phyloP scores from a whole-genome alignment of 495 filamentous ascomycete genomes.

The Podospora sp. region DNA sequence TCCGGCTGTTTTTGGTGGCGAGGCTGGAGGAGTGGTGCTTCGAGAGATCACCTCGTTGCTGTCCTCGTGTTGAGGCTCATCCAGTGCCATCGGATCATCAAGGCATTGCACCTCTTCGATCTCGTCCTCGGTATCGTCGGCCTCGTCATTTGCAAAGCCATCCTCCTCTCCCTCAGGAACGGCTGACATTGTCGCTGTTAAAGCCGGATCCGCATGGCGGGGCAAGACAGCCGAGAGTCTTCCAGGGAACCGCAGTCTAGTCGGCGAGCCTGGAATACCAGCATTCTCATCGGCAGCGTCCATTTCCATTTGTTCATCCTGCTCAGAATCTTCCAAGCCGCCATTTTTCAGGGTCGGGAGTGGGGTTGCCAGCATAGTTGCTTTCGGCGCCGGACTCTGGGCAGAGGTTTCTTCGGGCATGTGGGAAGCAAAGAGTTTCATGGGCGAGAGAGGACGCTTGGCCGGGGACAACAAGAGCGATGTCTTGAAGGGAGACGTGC shows the following conservation, averaged over 20 bases:
- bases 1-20: conserved; percentile 32
- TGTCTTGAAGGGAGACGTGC: conserved; percentile 41
- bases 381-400: conserved; percentile 26
- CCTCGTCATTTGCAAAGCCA: conserved; percentile 5
- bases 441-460: conserved; percentile 48
- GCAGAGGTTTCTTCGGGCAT: conserved; percentile 6
- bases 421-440: conserved; percentile 29
- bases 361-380: conserved; percentile 47
- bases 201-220: conserved; percentile 49
- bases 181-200: conserved; percentile 32
- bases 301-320: conserved; percentile 10
- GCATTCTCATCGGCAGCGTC: conserved; percentile 25
- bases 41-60: conserved; percentile 1
- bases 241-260: conserved; percentile 49
- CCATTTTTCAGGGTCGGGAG: conserved; percentile 27
- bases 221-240: conserved; percentile 55
- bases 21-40: conserved; percentile 36
- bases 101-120: conserved; percentile 3
- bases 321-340: not conserved
- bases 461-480: conserved; percentile 52
- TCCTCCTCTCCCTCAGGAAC: conserved; percentile 17
- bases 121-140: conserved; percentile 13
- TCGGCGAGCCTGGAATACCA: conserved; percentile 35
- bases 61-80: conserved; percentile 29
- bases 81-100: conserved; percentile 39